Base-by-base conservation (phyloP, 179 eudicot genomes). In the Nepenthes alata region DNA sequence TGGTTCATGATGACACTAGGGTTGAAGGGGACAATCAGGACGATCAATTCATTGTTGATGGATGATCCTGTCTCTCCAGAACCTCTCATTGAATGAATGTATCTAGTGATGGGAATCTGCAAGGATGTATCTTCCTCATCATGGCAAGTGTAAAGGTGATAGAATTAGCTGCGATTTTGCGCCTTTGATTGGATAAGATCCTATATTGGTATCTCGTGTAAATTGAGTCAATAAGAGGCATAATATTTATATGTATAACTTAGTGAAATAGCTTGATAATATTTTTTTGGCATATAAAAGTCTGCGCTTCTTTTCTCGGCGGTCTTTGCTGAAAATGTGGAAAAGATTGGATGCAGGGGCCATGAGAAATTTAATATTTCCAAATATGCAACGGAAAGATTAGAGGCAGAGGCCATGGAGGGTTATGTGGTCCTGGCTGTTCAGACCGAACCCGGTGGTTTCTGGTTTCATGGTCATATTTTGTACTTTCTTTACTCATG, bases 1-100 rank as follows among this genome's bases (percentile, higher is more conserved):
- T 90, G 64, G 86, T 85, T 69, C 90, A 91, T 75, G 94, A 76
- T 44, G 94, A 88, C 68, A 67, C 84, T 8, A 76, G 85, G 57
- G 87, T 86, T 41, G 91, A 86, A 44, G 95, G 83, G 54, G 91
- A 84, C 62, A 79, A 81, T 66, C 96, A 81, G 68, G 96, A 89
- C 50, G 88, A 89, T 76, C 90, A 89, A 68, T 89, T 84, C 62
- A 87, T 86, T 61, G 88, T 89, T 61, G 95, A 89, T 74, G 85
- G 91, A 70, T 83, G 68, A 81, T 71, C 55, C 25, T 25, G 44
- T 70, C 34, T 47, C 58, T 67, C 56, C 53, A 45, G 53, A 9
- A 25, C 12, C 38, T 2, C 14, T 35, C 7, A 6, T 55, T 35
- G 58, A 25, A 37, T 35, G 58, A 25, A 37, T n/a, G 4, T 36